Evolutionary conservation across 2,329 filamentous ascomycete genomes (phyloP).

Genomic region (Monosporascus sp.): DNA sequence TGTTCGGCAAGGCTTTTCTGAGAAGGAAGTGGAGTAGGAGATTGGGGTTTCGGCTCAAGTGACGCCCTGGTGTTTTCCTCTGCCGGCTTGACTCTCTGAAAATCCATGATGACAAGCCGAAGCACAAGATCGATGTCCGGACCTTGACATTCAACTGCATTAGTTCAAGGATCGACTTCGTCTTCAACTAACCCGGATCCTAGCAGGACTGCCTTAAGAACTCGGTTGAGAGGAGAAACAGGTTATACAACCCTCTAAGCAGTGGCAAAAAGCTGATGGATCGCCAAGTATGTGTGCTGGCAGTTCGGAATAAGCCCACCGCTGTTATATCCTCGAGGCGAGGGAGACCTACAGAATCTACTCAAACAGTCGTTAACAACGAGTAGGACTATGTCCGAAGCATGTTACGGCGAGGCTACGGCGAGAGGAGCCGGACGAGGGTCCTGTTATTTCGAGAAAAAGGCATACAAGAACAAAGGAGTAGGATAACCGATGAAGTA

Average conservation of each 20-base stretch:
- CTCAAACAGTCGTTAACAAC: no score
- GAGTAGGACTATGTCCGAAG: no score
- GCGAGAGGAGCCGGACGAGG: background rate
- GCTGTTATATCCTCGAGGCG: no score
- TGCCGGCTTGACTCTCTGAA: background rate
- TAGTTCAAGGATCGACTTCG: background rate
- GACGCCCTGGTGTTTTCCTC: conserved; percentile 10
- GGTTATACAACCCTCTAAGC: no score
- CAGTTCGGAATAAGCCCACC: no score
- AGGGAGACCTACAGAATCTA: no score
- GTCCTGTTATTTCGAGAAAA: background rate
- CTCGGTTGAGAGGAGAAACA: no score
- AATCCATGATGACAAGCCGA: background rate
- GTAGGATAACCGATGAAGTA: background rate
- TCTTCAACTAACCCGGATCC: no score
- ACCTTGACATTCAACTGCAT: background rate
- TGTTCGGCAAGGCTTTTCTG: conserved; percentile 14
- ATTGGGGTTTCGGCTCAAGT: conserved; percentile 5
- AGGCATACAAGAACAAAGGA: background rate
- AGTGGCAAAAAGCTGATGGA: no score
- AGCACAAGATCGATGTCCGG: background rate
- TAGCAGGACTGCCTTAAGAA: no score
- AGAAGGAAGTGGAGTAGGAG: conserved; percentile 16
- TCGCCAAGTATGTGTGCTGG: no score
- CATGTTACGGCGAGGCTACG: no score